phyloP scores from a whole-genome alignment of 257 asterid species.

The Linderniella brevidens region DNA sequence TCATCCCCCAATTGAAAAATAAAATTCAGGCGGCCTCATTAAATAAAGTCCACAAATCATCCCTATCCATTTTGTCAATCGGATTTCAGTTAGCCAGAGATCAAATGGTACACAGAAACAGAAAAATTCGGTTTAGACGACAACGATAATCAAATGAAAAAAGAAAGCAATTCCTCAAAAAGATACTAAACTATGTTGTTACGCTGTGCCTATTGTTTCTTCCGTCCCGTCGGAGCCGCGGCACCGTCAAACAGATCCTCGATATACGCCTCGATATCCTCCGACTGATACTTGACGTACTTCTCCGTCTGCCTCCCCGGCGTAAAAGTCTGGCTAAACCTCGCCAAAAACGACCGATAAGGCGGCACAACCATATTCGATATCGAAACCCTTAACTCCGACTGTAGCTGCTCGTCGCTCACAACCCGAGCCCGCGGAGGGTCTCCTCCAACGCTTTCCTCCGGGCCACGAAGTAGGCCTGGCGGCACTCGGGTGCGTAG shows the following conservation, averaged over 20 bases:
- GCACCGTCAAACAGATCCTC: slow-evolving; percentile 74
- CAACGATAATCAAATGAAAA: no score
- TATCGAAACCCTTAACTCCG: slow-evolving; percentile 81
- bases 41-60: no score
- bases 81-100: no score
- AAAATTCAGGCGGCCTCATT: no score
- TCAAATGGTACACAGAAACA: no score
- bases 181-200: no score
- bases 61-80: no score
- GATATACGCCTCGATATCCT: slow-evolving; percentile 50
- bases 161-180: no score
- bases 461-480: slow-evolving; percentile 34
- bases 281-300: slow-evolving; percentile 67
- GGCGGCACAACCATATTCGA: slow-evolving; percentile 91
- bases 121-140: no score
- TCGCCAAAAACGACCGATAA: slow-evolving; percentile 59
- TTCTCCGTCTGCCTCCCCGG: slow-evolving; percentile 84
- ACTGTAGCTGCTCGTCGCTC: slow-evolving; percentile 75
- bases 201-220: slow-evolving; percentile 15
- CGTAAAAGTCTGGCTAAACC: slow-evolving; percentile 55
- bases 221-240: slow-evolving; percentile 46
- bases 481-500: slow-evolving; percentile 50
- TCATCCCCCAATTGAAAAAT: no score
- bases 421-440: slow-evolving; percentile 70
- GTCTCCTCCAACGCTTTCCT: slow-evolving; percentile 47